Base-by-base conservation (phyloP, 805 yeast genomes). In the Monosporozyma solicola region DNA sequence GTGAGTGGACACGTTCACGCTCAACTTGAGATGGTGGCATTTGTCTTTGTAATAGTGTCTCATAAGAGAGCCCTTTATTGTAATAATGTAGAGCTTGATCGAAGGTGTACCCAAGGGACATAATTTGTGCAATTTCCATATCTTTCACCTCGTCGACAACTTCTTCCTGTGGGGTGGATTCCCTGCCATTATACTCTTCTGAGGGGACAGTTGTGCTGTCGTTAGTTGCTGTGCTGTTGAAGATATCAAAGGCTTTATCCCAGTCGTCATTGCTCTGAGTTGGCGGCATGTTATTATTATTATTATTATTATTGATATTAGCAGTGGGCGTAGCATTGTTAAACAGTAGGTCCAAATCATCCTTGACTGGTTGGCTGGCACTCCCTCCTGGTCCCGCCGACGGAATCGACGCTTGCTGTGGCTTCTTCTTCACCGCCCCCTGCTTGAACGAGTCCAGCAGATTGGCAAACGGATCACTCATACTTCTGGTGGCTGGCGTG, bases 391-490 rank as follows among this genome's bases (percentile, higher is more conserved):
- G 20, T 20, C 20, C 20, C 20, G 20, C 29, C 29, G 29, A 7
- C 29, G 5, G 29, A 27, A 7, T 5, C 29, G 29, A 2, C 5
- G 29, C 29, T 27, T 35, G 13, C n/a, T 15, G n/a, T 35, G 39
- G 16, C 10, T 20, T 37, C 41, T 37, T 37, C 22, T 15, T 16
- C 11, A 13, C 15, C 13, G 25, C 10, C 13, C 25, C 58, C 5
- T 58, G 57, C 47, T 65, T 61, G 24, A 69, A 68, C 8, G 70
- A 61, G 31, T 64, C 60, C 51, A 76, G 61, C 29, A 76, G 63
- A 55, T 72, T 70, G 1, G 79, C 79, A 70, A 76, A 76, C 24
- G 75, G 67, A 57, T 75, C 79, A n/a, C 61, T 46, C 63, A 60
- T 60, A 3, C 7, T n/a, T 33, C 15, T 33, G 24, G n/a, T 39